These are phyloP conservation scores for Magnolia changhungtana DNA, from an alignment of 164 flowering plant species.

Conservation along the genomic window DNA sequence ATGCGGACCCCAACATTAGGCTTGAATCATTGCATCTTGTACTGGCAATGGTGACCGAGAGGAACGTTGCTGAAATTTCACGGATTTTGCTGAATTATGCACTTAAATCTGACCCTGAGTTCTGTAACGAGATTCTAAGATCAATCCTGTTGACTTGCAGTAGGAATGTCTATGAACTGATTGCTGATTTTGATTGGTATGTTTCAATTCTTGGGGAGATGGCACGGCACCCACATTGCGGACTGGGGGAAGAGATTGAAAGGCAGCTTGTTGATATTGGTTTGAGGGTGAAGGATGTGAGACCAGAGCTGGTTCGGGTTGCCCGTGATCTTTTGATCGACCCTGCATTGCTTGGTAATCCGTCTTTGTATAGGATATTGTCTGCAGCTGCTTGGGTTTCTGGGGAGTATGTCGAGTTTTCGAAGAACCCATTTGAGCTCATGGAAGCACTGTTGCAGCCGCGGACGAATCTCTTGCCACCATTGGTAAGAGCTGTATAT, in stretches of 20 bases:
- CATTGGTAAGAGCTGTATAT: slow-evolving; percentile 70
- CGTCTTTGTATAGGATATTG: slow-evolving; percentile 57
- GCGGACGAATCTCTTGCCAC: slow-evolving; percentile 73
- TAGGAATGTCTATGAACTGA: slow-evolving; percentile 63
- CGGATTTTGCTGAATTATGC: slow-evolving; percentile 71
- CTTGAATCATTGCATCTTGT: slow-evolving; percentile 66
- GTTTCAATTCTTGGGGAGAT: slow-evolving; percentile 91
- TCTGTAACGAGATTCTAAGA: slow-evolving; percentile 78
- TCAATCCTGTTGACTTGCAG: slow-evolving; percentile 62
- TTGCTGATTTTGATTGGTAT: slow-evolving; percentile 93
- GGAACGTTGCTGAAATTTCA: slow-evolving; percentile 66
- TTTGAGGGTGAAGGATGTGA: slow-evolving; percentile 80
- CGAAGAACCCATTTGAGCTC: slow-evolving; percentile 67
- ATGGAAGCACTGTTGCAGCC: slow-evolving; percentile 89
- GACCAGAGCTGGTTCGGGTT: slow-evolving; percentile 73
- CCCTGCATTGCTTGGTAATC: slow-evolving; percentile 91
- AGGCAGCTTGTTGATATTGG: slow-evolving; percentile 84
- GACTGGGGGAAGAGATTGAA: slow-evolving; percentile 80
- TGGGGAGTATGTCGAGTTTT: slow-evolving; percentile 83
- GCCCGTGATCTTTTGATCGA: slow-evolving; percentile 77
- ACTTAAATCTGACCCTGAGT: slow-evolving; percentile 83
- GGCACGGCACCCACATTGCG: slow-evolving; percentile 76
- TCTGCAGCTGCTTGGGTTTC: slow-evolving; percentile 93
- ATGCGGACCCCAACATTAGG: slow-evolving; percentile 68
- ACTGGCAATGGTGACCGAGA: slow-evolving; percentile 80